Percentiles rank a stretch among this genome's conserved stretches.
phyloP scores from a whole-genome alignment of 352 stramenopile species.

The Pythium utonaiense region DNA sequence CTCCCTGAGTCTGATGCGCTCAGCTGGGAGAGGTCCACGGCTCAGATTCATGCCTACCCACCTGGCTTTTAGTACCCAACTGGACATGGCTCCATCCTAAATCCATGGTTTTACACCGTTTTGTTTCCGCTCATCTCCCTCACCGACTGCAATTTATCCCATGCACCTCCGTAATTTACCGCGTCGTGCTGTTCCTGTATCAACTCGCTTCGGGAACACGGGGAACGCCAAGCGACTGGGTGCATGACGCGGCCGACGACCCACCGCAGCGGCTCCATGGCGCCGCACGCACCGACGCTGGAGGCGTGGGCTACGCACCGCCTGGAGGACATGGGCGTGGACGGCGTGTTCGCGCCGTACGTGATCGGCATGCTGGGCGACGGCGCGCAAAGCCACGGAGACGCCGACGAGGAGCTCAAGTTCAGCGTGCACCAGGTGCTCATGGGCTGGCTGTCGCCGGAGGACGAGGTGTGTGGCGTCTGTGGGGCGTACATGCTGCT shows the following conservation, averaged over 20 bases:
- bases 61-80: conserved; percentile 3
- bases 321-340: conserved; percentile 68
- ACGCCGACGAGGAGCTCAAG: conserved; percentile 47
- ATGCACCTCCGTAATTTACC: conserved; percentile 15
- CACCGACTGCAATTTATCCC: conserved; percentile 3
- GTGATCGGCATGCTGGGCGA: conserved; percentile 70
- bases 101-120: conserved; percentile 11
- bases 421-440: conserved; percentile 80
- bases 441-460: conserved; percentile 76
- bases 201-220: conserved; percentile 19
- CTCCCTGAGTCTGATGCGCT: neutral
- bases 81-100: neutral
- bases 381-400: conserved; percentile 18
- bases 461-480: conserved; percentile 65
- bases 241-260: conserved; percentile 19
- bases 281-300: conserved; percentile 27
- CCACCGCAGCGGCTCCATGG: conserved; percentile 2
- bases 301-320: conserved; percentile 63
- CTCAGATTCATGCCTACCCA: neutral
- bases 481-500: too few relatives aligned
- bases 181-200: neutral
- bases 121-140: conserved; percentile 7
- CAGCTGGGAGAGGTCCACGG: neutral
- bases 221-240: conserved; percentile 11
- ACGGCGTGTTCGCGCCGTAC: conserved; percentile 82